Evolutionary conservation across 768 basidiomycete genomes (phyloP), one percentile per base, ranked within the genome.

Genomic region (Boletus huronensis): DNA sequence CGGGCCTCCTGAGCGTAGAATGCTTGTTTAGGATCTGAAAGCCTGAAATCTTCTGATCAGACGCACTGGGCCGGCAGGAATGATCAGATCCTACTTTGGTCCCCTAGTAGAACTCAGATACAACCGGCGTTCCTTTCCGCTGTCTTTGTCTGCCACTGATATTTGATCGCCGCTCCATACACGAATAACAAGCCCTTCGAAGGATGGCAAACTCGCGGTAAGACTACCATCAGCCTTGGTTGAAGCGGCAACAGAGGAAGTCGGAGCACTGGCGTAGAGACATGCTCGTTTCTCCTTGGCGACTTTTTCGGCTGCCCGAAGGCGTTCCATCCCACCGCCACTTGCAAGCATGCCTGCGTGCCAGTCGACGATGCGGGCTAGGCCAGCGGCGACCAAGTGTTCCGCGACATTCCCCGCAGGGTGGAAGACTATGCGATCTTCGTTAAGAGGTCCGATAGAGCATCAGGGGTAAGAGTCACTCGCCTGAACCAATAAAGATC

Each of bases 401-500:
- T 96, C 92, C 13, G 93, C 94, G 25, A 99, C 87, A 71, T 97
- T 97, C 31, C 96, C 96, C 17, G 87, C 90, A 9, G 96, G 94
- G 68, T 98, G 96, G 39, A 90, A 73, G 13, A 92, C 88, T 90
- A 42, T 2, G 29, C 9, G 40, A 36, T 1, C 21, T 32, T 45
- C 16, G 5, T 44, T 38, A 35, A 53, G 44, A 29, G 21, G 14
- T n/a, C 10, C n/a, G 31, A 41, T 3, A 36, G 36, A 19, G n/a
- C 25, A 35, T 16, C 39, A 31, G 26, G 21, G 44, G 8, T 49
- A 50, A 57, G 17, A 39, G 42, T 13, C 25, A 71, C 81, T 50
- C 34, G 82, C 88, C 87, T 53, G 82, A 85, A 54, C 94, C 96
- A 66, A 99, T 97, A 73, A 94, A 95, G 52, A 93, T 82, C 48